Conservation (phyloP, 441 rosid genomes). For the Gossypium davidsonii region DNA sequence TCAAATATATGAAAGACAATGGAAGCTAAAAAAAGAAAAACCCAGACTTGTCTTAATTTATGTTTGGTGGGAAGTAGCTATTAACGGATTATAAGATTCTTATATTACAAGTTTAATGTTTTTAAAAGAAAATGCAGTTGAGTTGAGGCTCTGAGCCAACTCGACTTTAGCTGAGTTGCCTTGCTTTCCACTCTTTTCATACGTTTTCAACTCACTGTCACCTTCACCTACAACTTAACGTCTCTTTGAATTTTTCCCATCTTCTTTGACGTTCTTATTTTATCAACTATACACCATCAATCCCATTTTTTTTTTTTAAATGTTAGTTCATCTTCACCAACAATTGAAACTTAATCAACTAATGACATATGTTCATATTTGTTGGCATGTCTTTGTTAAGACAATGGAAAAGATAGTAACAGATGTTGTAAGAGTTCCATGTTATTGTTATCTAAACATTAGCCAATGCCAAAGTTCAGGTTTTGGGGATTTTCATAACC, state of each 20-base stretch:
- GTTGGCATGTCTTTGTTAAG: slow-evolving; percentile 36
- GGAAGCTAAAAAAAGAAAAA: no score
- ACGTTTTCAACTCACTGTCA: background rate
- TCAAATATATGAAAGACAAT: no score
- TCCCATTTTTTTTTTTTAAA: background rate
- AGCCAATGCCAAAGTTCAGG: background rate
- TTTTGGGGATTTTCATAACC: background rate
- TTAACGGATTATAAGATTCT: background rate
- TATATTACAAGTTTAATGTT: background rate
- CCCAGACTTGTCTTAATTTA: background rate
- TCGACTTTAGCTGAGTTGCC: background rate
- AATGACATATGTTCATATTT: slow-evolving; percentile 19
- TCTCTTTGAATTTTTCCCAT: background rate
- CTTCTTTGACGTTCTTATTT: slow-evolving; percentile 23
- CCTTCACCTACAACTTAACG: background rate
- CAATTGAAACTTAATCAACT: slow-evolving; percentile 23
- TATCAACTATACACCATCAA: background rate
- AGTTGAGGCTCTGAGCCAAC: background rate
- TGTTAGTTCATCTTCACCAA: slow-evolving; percentile 17
- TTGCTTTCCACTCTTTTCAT: background rate
- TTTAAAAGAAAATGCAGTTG: background rate
- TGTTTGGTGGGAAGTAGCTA: background rate
- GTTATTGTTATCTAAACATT: background rate
- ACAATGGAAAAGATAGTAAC: slow-evolving; percentile 6
- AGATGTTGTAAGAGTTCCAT: background rate